Base-by-base conservation (phyloP, 805 yeast species). In the Komagataella kurtzmanii region DNA sequence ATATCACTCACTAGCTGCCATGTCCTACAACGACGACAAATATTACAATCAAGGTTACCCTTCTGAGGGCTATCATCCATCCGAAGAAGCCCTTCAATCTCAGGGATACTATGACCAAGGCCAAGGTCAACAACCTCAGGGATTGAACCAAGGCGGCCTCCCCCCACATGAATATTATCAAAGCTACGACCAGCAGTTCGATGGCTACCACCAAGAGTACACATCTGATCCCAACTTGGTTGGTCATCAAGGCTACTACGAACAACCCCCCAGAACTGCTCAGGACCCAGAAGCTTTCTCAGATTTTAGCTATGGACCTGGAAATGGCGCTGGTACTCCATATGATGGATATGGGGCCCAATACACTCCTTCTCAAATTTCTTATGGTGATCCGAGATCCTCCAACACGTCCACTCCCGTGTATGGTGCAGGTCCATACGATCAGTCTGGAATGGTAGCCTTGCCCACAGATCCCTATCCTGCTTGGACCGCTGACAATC, bases 401-500 rank as follows among this genome's bases (percentile, higher is more conserved):
- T 83, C 95, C 10, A 97, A 97, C 55, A 88, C 96, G 46, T 88
- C 96, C 1, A 93, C 99, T 46, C 98, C 99, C 18, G 80, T 88
- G 58, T 86, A 86, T 64, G 95, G 93, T 45, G 71, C 69, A 40
- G 65, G 66, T 49, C 69, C 69, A 50, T 67, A 67, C 54, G 72
- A 67, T 55, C 67, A 68, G 58, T 64, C 66, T 21, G 73, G 72
- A 47, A 70, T 71, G 67, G 75, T 82, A 75, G 83, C 88, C 65
- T 59, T 84, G 70, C 76, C 95, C 60, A 80, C 89, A 47, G 93
- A 93, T 67, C 99, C 99, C 40, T 93, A 91, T 67, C 99, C 99
- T 47, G 98, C 99, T 50, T 93, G 99, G 99, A 87, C 97, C 23
- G 95, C 95, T 48, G 98, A 93, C 68, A 90, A 85, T 53, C 91